Evolutionary conservation across 2,329 filamentous ascomycete species (phyloP).

Genomic region (Trichothecium roseum): DNA sequence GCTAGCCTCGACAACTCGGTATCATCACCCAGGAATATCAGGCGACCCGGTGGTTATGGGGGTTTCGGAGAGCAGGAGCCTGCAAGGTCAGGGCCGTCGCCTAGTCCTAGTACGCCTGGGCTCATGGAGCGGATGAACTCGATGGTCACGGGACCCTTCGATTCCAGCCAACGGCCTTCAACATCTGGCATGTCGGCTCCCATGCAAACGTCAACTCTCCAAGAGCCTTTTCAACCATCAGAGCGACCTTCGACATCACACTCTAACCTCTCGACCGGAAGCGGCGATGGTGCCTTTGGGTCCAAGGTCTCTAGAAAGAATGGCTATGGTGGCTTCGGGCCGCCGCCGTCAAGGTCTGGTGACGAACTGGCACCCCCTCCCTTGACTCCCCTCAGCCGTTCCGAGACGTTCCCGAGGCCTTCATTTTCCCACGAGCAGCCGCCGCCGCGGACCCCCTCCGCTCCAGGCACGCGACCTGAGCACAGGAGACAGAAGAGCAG

Average conservation of each 20-base stretch:
- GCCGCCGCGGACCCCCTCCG: conserved; percentile 35
- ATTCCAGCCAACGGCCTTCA: conserved; percentile 29
- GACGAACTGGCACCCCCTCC: conserved; percentile 26
- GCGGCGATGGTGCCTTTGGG: conserved; percentile 18
- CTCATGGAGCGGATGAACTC: conserved; percentile 54
- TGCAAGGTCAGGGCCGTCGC: conserved; percentile 28
- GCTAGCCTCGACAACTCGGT: conserved; percentile 29
- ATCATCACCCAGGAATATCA: conserved; percentile 24
- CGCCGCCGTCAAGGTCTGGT: conserved; percentile 24
- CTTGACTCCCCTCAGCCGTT: conserved; percentile 29
- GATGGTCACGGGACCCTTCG: conserved; percentile 58
- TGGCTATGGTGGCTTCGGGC: conserved; percentile 49
- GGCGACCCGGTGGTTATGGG: conserved; percentile 38
- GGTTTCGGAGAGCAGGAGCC: conserved; percentile 27
- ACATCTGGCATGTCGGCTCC: conserved; percentile 8
- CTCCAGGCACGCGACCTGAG: conserved; percentile 31
- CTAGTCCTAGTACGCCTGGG: conserved; percentile 29
- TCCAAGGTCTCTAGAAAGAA: conserved; percentile 35
- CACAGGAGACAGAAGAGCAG: conserved; percentile 15
- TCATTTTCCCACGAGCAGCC: conserved; percentile 22
- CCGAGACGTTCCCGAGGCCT: conserved; percentile 42
- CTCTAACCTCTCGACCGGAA: conserved; percentile 9
- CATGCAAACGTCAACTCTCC: too few species aligned
- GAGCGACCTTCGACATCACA: conserved; percentile 9
- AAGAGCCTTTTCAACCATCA: conserved; percentile 6